Base-by-base conservation (phyloP, 2,329 filamentous ascomycete species). In the Beauveria brongniartii region DNA sequence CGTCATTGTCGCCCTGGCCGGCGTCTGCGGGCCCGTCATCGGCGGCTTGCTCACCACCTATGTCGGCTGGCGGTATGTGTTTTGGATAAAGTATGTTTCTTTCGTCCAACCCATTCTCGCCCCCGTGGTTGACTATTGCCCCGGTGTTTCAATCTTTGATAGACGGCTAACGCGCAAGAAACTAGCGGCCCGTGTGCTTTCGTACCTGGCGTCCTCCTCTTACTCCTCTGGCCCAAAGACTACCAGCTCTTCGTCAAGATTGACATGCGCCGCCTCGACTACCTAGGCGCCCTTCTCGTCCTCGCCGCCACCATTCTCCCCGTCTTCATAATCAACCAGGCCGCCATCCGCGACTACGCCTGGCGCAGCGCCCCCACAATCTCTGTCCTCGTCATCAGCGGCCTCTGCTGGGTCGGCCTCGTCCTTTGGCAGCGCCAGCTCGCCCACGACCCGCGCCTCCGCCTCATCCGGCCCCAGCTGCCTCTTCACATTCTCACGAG, bases 261-360 rank as follows among this genome's bases (percentile, higher is more conserved):
- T 20, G 24, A 47, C 46, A 30, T 57, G 34, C 51, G 46, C 14
- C 44, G 30, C 20, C 61, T 63, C 26, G 61, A 63, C 52, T 63
- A 63, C 20, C 40, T 57, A 28, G 61, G 61, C 26, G 56, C 56
- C 41, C 12, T 66, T 20, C 57, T 68, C 20, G 55, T 67, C 22
- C 43, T 67, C 26, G 57, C 53, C 6, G 64, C 58, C 20, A 66
- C 66, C 2, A 63, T 67, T 12, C 61, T 68, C 7, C 64, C 66
- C 18, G 66, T 68, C 37, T 68, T 68, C 61, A 65, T 65, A 48
- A 61, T 67, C 26, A 66, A 68, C 57, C 62, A 66, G 48, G 64
- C 58, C 14, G 63, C 64, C 24, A 63, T 64, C 46, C 61, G 61
- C 47, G 64, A 64, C 26, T 67, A 67, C 43, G 58, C 62, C 41